Percentiles rank a stretch among this genome's conserved stretches.
Evolutionary conservation across 1,139 yeast genomes (phyloP).

Genomic region (Suhomyces chickasaworum): DNA sequence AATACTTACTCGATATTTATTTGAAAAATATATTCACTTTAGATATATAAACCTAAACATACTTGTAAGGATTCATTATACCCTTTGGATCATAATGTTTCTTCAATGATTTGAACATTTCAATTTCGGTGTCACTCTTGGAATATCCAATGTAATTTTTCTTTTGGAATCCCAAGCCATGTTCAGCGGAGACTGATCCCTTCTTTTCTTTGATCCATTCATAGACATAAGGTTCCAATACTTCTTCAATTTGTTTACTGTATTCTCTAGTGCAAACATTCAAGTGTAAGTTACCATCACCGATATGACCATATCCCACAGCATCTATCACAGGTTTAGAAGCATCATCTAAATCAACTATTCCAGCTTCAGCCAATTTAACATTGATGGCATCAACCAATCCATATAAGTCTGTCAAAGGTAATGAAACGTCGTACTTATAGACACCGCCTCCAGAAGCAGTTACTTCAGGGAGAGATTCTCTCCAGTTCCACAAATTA

Average conservation of each 20-base stretch:
- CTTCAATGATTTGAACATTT: conserved; percentile 75
- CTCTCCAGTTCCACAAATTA: conserved; percentile 94
- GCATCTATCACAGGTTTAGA: conserved; percentile 80
- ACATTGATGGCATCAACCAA: conserved; percentile 73
- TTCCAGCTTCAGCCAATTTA: conserved; percentile 54
- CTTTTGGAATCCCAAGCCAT: conserved; percentile 96
- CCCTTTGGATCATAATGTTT: conserved; percentile 84
- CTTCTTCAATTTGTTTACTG: conserved; percentile 70
- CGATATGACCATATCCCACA: conserved; percentile 94
- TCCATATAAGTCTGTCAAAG: conserved; percentile 74
- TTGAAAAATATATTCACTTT: background rate
- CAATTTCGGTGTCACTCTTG: conserved; percentile 68
- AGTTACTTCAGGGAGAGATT: conserved; percentile 85
- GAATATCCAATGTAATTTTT: conserved; percentile 83
- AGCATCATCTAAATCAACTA: conserved; percentile 66
- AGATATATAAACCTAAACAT: conserved; percentile 42
- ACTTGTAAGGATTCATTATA: conserved; percentile 91
- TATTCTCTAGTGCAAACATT: conserved; percentile 89
- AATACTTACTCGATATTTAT: background rate
- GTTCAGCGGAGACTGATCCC: conserved; percentile 96
- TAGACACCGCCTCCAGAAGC: conserved; percentile 90
- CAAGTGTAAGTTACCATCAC: conserved; percentile 93
- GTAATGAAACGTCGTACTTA: conserved; percentile 93
- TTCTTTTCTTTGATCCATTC: conserved; percentile 75
- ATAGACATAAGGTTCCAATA: conserved; percentile 88